Conservation (phyloP, 2,329 filamentous ascomycete species). For the Hypoxylon sp. region DNA sequence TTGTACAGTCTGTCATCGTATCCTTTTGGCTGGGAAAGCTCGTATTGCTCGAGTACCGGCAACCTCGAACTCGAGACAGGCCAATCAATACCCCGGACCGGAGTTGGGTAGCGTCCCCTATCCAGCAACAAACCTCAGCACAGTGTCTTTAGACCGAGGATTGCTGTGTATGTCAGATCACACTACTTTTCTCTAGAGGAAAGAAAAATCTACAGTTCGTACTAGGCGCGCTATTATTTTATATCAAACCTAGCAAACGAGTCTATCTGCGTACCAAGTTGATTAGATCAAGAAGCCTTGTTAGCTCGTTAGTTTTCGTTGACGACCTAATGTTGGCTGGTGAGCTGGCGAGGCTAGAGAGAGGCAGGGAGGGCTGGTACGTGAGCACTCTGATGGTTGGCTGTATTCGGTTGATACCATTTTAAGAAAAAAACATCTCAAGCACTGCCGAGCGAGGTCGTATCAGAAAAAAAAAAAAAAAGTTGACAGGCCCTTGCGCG, state of each 20-base stretch:
- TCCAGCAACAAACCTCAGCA: not conserved
- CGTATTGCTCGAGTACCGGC: constrained; percentile 20
- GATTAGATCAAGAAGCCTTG: not conserved
- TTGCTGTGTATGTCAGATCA: constrained; percentile 1
- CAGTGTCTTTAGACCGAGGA: constrained; percentile 5
- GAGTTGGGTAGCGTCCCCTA: constrained; percentile 1
- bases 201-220: not conserved
- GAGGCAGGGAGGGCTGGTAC: not conserved
- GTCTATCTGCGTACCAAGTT: not conserved
- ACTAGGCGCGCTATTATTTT: not conserved
- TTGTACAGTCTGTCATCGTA: not conserved
- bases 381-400: not conserved
- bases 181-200: not conserved
- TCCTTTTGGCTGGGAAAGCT: constrained; percentile 14
- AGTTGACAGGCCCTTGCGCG: not conserved
- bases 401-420: not conserved
- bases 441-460: too few species aligned
- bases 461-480: too few species aligned
- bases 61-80: not conserved
- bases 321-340: not conserved
- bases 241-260: not conserved
- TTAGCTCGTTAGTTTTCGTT: not conserved
- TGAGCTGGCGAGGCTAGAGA: too few species aligned
- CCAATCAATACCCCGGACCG: not conserved
- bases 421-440: not conserved